Base-by-base conservation (phyloP, 2,329 filamentous ascomycete genomes). In the Aspergillus ochraceus region DNA sequence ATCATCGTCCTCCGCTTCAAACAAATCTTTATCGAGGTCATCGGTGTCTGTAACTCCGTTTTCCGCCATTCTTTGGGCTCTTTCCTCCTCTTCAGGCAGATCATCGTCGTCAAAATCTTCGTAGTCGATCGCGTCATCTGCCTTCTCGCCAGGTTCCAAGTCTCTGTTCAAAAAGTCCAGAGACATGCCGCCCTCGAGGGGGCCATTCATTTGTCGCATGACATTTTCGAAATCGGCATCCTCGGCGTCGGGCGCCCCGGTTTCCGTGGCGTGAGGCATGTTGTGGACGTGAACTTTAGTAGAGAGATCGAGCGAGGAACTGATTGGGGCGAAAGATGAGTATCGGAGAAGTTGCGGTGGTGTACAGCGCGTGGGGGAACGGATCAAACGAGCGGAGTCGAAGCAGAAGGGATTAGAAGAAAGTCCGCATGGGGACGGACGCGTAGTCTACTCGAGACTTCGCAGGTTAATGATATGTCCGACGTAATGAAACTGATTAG, bases 91-190 rank as follows among this genome's bases (percentile, higher is more conserved):
- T 45, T 95, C 91, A 11, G 92, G 90, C 8, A 97, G 83, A 64
- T 97, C 93, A 71, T 96, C 92, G 73, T 98, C 94, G 65, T 90
- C 90, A 63, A 98, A 93, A 71, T 97, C 91, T 72, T 91, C 92
- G 68, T 84, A 99, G 72, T 99, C 95, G 63, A 95, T 80, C 46
- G 95, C 95, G 77, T 98, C 91, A 61, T 92, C 92, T 57, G 92
- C 94, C 76, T 99, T 99, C 74, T 92, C 90, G 20, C 83, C 84
- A 10, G 75, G 72, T 26, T 79, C 76, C 26, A 79, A 59, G 11
- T 78, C 77, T 60, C 77, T 68, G 45, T 66, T 65, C 64, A 79
- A 62, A 57, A 79, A 78, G 57, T 80, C 78, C 26, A 78, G 70
- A 36, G 73, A 67, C 29, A 72, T 66, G 55, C 66, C 71, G 46